phyloP scores from a whole-genome alignment of 352 stramenopile species.

The Globisporangium uncinulatum region DNA sequence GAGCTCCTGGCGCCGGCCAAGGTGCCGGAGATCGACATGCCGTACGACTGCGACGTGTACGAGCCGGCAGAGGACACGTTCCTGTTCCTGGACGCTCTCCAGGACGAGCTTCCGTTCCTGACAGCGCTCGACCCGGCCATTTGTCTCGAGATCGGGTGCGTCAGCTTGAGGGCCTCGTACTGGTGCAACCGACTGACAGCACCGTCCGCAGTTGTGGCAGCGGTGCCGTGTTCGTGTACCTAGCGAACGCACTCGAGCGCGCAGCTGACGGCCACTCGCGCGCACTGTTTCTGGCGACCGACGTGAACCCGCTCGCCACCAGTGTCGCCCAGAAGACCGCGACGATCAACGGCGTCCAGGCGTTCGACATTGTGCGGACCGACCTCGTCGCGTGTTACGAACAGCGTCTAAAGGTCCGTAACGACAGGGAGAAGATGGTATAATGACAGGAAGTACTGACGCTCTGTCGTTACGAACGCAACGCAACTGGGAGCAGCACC shows the following conservation, averaged over 20 bases:
- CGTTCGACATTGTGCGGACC: conserved; percentile 78
- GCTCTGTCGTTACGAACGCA: background rate
- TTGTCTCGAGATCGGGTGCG: conserved; percentile 83
- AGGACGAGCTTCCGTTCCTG: conserved; percentile 77
- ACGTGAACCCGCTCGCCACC: conserved; percentile 91
- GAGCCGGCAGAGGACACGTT: conserved; percentile 97
- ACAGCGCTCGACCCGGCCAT: conserved; percentile 48
- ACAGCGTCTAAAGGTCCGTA: conserved; percentile 40
- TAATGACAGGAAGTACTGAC: background rate
- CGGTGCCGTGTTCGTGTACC: conserved; percentile 61
- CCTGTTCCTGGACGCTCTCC: conserved; percentile 94
- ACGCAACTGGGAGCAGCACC: conserved; percentile 18
- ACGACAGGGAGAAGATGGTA: background rate
- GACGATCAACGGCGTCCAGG: conserved; percentile 65
- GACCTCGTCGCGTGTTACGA: conserved; percentile 77
- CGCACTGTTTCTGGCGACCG: conserved; percentile 78
- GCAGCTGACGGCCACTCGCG: conserved; percentile 20
- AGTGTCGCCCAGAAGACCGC: conserved; percentile 81
- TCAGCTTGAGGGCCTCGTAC: no score
- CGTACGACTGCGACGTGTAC: conserved; percentile 91
- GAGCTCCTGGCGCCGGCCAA: conserved; percentile 17
- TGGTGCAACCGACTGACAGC: background rate
- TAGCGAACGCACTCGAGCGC: conserved; percentile 76
- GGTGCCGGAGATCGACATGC: conserved; percentile 68
- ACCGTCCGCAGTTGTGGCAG: conserved; percentile 39